Percentiles rank a stretch among this genome's conserved stretches.
Conservation (phyloP, 1,139 yeast genomes). For the Nematodospora anomalae region DNA sequence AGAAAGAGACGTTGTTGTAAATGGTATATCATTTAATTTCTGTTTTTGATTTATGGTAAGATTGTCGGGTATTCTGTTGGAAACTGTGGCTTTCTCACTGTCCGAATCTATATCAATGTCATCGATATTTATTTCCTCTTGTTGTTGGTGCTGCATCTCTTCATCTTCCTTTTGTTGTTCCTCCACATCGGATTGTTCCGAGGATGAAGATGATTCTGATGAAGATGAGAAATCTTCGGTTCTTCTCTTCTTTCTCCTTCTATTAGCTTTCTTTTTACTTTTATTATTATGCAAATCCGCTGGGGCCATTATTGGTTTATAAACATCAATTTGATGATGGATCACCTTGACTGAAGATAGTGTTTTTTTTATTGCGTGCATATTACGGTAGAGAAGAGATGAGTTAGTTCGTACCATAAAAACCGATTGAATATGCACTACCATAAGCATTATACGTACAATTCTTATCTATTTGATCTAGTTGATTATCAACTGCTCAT, state of each 20-base stretch:
- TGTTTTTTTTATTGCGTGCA: no score
- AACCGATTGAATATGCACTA: no score
- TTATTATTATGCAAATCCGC: neutral
- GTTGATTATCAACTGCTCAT: no score
- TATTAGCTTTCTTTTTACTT: constrained; percentile 21
- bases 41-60: constrained; percentile 25
- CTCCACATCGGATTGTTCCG: constrained; percentile 15
- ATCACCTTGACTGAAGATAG: no score
- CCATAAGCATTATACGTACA: no score
- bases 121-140: constrained; percentile 31
- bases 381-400: no score
- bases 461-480: no score
- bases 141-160: neutral
- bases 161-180: constrained; percentile 5
- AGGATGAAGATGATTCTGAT: constrained; percentile 48
- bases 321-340: no score
- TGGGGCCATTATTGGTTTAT: neutral
- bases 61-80: constrained; percentile 17
- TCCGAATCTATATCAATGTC: constrained; percentile 42
- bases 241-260: constrained; percentile 77
- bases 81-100: constrained; percentile 22
- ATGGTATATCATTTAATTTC: constrained; percentile 26
- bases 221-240: constrained; percentile 57
- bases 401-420: no score
- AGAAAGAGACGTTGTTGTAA: constrained; percentile 26